These are phyloP conservation scores for Lecanoromycetidae sp. DNA, from an alignment of 2,329 filamentous ascomycete species.

Conservation along the genomic window DNA sequence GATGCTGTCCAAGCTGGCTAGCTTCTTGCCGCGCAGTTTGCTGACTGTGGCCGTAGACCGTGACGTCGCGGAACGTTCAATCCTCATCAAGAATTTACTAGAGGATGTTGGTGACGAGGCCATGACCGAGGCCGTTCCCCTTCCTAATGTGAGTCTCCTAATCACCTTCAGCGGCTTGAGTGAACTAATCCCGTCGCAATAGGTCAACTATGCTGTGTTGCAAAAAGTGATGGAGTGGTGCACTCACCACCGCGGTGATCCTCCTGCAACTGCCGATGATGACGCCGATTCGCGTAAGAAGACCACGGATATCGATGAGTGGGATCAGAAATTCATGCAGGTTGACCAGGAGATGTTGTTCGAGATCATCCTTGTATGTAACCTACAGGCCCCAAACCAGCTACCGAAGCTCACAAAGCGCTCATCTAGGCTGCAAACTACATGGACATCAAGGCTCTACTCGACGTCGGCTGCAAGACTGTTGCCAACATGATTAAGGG, in stretches of 20 bases:
- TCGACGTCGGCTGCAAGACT: conserved; percentile 98
- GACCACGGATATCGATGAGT: conserved; percentile 97
- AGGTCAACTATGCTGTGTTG: conserved; percentile 87
- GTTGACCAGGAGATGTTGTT: conserved; percentile 99
- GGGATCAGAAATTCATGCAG: conserved; percentile 99
- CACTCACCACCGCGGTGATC: conserved; percentile 83
- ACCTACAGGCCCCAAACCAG: not conserved
- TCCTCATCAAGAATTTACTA: conserved; percentile 97
- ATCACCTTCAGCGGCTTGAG: not conserved
- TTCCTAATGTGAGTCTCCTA: conserved; percentile 54
- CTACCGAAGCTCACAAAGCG: conserved; percentile 6
- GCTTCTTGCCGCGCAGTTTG: not conserved
- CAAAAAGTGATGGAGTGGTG: conserved; percentile 98
- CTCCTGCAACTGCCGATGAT: conserved; percentile 68
- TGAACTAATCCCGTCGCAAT: not conserved
- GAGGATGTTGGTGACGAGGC: conserved; percentile 67
- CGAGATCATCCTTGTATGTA: conserved; percentile 85
- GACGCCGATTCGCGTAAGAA: conserved; percentile 93
- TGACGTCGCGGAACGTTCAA: conserved; percentile 74
- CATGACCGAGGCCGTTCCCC: conserved; percentile 64
- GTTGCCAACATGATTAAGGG: conserved; percentile 99
- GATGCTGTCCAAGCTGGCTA: not conserved
- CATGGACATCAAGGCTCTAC: conserved; percentile 93
- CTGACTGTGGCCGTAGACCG: conserved; percentile 47
- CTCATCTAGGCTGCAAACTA: conserved; percentile 75